A percentile compares a stretch with the other conserved stretches of the same genome.
phyloP scores from a whole-genome alignment of 1,139 yeast species.

The Yamadazyma siamensis region DNA sequence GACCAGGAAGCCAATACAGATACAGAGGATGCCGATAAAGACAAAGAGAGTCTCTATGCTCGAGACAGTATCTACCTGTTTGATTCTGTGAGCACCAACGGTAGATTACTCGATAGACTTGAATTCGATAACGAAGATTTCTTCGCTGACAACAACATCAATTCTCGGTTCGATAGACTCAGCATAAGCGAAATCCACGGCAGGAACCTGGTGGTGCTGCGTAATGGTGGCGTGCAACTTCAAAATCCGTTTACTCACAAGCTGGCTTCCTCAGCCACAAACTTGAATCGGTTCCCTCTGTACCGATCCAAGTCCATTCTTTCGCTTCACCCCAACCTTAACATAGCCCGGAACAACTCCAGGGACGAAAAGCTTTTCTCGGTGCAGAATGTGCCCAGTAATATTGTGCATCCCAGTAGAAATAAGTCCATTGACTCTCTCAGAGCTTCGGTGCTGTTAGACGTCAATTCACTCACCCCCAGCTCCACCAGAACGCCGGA shows the following conservation, averaged over 20 bases:
- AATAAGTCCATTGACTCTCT: slow-evolving; percentile 29
- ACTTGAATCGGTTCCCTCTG: slow-evolving; percentile 7
- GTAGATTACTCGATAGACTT: slow-evolving; percentile 39
- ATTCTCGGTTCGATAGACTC: slow-evolving; percentile 7
- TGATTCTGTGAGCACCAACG: slow-evolving; percentile 44
- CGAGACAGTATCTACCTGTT: slow-evolving; percentile 39
- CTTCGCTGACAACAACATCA: slow-evolving; percentile 14
- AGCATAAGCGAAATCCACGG: slow-evolving; percentile 8
- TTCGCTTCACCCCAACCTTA: slow-evolving; percentile 5
- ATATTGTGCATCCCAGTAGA: slow-evolving; percentile 20
- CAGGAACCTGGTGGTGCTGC: neutral
- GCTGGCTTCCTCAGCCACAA: neutral
- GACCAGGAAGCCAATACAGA: neutral
- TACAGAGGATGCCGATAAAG: neutral
- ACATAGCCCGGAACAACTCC: slow-evolving; percentile 3
- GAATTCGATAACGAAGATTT: slow-evolving; percentile 27
- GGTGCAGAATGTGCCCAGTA: slow-evolving; percentile 23
- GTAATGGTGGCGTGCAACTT: slow-evolving; percentile 3
- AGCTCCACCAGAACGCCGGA: too few species aligned
- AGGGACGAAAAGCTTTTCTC: slow-evolving; percentile 3
- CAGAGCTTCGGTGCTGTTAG: slow-evolving; percentile 17
- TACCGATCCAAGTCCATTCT: slow-evolving; percentile 6
- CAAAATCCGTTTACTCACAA: slow-evolving; percentile 6
- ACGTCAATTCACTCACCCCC: slow-evolving; percentile 10
- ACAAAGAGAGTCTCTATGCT: slow-evolving; percentile 13